Conservation (phyloP, 1,284 basidiomycete species). For the Sporisorium scitamineum region DNA sequence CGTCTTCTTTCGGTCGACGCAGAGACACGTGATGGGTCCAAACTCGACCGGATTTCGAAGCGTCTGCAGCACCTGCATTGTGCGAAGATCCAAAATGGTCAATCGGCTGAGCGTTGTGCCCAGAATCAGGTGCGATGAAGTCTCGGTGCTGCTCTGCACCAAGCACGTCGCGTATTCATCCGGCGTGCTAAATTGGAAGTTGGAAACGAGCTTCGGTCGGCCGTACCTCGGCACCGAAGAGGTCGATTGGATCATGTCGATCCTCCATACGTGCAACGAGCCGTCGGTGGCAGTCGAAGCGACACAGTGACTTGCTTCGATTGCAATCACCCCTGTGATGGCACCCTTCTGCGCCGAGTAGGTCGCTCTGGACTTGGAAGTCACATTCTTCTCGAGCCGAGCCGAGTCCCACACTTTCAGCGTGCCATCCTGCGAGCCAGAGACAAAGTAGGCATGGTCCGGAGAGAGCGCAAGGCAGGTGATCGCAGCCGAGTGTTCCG, state of each 20-base stretch:
- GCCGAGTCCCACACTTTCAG: constrained; percentile 87
- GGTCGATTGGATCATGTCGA: constrained; percentile 64
- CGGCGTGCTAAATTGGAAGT: constrained; percentile 65
- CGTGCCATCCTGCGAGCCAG: constrained; percentile 85
- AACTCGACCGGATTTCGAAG: constrained; percentile 86
- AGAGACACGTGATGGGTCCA: constrained; percentile 86
- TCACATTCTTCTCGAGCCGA: constrained; percentile 80
- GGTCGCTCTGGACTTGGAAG: constrained; percentile 70
- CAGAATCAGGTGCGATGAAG: constrained; percentile 75
- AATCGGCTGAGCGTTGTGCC: constrained; percentile 85
- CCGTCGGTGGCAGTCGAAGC: constrained; percentile 70
- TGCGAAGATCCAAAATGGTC: constrained; percentile 84
- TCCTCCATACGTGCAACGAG: constrained; percentile 69
- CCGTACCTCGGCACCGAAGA: constrained; percentile 70
- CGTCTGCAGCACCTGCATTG: constrained; percentile 80
- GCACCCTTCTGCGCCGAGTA: constrained; percentile 68
- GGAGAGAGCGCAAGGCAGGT: constrained; percentile 87
- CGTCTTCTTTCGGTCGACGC: constrained; percentile 78
- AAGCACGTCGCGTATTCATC: constrained; percentile 68
- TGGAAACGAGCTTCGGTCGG: constrained; percentile 68
- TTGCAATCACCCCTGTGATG: constrained; percentile 67
- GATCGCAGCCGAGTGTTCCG: constrained; percentile 73
- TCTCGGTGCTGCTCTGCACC: constrained; percentile 48
- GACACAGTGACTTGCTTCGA: constrained; percentile 70
- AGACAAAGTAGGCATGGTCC: constrained; percentile 93